Base-by-base conservation (phyloP, 805 yeast genomes). In the Wickerhamiella azymoides region DNA sequence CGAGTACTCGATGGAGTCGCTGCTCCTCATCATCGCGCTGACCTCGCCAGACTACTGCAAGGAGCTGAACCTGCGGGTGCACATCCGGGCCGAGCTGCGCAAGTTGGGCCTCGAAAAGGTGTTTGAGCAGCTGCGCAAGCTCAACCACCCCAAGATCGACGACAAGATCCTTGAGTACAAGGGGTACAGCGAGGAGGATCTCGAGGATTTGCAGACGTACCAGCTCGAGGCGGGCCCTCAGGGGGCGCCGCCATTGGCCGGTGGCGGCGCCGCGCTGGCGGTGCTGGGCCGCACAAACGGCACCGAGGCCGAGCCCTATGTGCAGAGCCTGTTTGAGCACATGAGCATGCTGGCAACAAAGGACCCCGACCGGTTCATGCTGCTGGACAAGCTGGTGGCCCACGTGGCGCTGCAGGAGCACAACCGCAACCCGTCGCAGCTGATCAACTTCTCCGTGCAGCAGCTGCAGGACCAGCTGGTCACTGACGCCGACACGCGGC, bases 401-500 rank as follows among this genome's bases (percentile, higher is more conserved):
- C 77, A 72, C 32, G 61, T 72, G 10, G 64, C 62, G 55, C 48
- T 54, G 46, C 27, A 47, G 10, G 64, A 66, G 1, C 68, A 71
- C 10, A 73, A 74, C 44, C 81, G 78, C 40, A 69, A 78, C n/a
- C 76, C 47, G 10, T 32, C 39, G 17, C 42, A 48, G 19, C 38
- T 84, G 13, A 70, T 84, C 52, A 83, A 80, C 45, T 75, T 82
- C 40, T 84, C 94, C 1, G 77, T 88, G 30, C 85, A 83, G 55
- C 69, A 77, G 46, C 66, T 89, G 39, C 69, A 76, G 48, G 78
- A 84, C 37, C 72, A 82, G 24, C 69, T 88, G 57, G 78, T 79
- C 53, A 83, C 95, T 0, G 96, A 89, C 59, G 94, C 84, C 45
- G 79, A 80, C 63, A 94, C 94, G 10, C 69, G 77, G 44, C 71